phyloP scores from a whole-genome alignment of 192 early-diverging fungal species.

The Coemansia sp. region DNA sequence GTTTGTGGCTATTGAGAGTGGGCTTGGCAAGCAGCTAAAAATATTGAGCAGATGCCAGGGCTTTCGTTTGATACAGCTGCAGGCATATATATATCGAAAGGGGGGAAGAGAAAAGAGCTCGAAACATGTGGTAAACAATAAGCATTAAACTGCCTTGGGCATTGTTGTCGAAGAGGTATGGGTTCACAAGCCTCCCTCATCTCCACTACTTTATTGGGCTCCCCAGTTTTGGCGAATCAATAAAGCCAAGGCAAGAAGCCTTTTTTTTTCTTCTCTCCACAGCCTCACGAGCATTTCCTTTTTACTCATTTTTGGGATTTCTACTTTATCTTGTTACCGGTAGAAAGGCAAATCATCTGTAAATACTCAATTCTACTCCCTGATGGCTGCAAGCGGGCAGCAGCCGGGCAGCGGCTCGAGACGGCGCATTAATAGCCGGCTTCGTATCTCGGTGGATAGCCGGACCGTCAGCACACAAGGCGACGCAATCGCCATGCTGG shows the following conservation, averaged over 20 bases:
- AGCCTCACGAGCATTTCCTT: background rate
- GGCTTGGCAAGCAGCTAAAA: conserved; percentile 1
- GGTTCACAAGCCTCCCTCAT: conserved; percentile 8
- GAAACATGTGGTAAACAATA: conserved; percentile 6
- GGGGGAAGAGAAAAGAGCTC: background rate
- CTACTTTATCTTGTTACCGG: background rate
- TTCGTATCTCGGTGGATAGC: background rate
- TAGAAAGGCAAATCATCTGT: too few relatives aligned
- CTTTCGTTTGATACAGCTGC: conserved; percentile 1
- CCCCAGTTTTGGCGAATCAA: too few relatives aligned
- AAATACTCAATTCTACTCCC: too few relatives aligned
- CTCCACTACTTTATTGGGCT: too few relatives aligned
- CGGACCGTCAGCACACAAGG: background rate
- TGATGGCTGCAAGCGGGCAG: conserved; percentile 9
- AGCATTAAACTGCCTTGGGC: background rate
- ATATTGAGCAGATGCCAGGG: conserved; percentile 16
- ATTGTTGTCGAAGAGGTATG: conserved; percentile 1
- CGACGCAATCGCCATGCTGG: background rate
- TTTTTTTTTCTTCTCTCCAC: conserved; percentile 1
- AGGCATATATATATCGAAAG: conserved; percentile 7
- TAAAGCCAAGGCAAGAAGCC: background rate
- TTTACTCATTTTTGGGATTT: conserved; percentile 9
- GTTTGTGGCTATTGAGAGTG: conserved; percentile 1
- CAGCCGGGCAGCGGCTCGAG: background rate
- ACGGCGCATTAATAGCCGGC: conserved; percentile 1